Evolutionary conservation across 306 rosid species (phyloP).

Genomic region (Sesbania bispinosa): DNA sequence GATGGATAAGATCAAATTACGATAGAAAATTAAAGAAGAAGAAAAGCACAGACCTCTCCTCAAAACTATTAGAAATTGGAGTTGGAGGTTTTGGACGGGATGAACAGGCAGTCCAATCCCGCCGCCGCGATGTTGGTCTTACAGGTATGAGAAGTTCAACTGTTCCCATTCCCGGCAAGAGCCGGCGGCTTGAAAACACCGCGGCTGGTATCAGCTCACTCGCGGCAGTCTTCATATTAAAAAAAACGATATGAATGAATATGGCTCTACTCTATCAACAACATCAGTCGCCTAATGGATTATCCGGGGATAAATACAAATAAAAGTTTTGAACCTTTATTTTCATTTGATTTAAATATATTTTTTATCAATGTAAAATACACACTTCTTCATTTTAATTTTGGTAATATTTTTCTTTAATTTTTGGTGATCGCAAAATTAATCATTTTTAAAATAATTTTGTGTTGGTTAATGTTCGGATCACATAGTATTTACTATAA

Average conservation of each 20-base stretch:
- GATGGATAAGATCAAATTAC: too few species aligned
- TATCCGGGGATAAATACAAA: too few species aligned
- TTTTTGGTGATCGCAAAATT: too few species aligned
- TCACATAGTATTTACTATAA: too few species aligned
- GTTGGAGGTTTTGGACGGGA: background rate
- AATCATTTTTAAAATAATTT: too few species aligned
- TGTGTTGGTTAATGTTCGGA: too few species aligned
- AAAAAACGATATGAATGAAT: background rate
- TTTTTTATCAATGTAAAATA: too few species aligned
- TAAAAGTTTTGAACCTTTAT: too few species aligned
- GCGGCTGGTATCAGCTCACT: background rate
- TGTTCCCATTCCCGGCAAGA: background rate
- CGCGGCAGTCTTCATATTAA: background rate
- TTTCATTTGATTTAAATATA: too few species aligned
- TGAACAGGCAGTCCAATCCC: background rate
- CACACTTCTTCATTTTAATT: too few species aligned
- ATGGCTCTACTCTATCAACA: background rate
- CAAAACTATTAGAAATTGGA: background rate
- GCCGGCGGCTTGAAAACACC: constrained; percentile 1
- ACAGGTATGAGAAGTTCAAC: background rate
- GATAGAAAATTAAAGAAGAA: background rate
- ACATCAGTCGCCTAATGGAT: too few species aligned
- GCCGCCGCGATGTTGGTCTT: background rate
- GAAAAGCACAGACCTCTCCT: constrained; percentile 2
- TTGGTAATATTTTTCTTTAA: too few species aligned